Conservation (phyloP, 2,329 filamentous ascomycete genomes). For the Ophiostoma piceae region DNA sequence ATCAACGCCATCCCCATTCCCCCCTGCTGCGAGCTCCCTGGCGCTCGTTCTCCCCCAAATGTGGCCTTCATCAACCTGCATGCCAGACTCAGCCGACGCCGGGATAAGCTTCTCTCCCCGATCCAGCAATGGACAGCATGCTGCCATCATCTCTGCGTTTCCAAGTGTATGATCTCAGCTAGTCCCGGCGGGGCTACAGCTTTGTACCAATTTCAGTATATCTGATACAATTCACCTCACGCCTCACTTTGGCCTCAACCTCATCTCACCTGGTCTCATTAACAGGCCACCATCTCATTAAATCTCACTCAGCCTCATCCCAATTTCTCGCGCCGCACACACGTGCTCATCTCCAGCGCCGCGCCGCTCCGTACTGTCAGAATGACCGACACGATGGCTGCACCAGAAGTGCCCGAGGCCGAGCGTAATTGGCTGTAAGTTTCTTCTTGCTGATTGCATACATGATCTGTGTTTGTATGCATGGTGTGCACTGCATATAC, state of each 20-base stretch:
- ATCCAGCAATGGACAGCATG: conserved; percentile 27
- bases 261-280: conserved; percentile 18
- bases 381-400: conserved; percentile 10
- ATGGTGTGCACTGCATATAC: not conserved
- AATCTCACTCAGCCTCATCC: not conserved
- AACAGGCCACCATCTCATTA: not conserved
- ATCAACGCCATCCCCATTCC: not conserved
- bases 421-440: conserved; percentile 27
- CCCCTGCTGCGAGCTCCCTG: conserved; percentile 10
- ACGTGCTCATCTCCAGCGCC: conserved; percentile 12
- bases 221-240: not conserved
- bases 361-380: not conserved
- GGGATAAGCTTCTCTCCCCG: conserved; percentile 16
- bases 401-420: conserved; percentile 21
- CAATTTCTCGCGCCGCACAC: not conserved
- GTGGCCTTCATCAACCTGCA: conserved; percentile 25
- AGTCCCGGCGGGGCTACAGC: conserved; percentile 19
- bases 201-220: conserved; percentile 6
- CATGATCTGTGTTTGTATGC: not conserved
- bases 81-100: conserved; percentile 21
- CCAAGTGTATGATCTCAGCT: conserved; percentile 27
- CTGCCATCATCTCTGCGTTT: conserved; percentile 14
- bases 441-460: not conserved
- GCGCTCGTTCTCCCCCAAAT: conserved; percentile 22
- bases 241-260: conserved; percentile 9